Evolutionary conservation across 2,329 filamentous ascomycete species (phyloP).

Genomic region (Alternaria angustiovoidea): DNA sequence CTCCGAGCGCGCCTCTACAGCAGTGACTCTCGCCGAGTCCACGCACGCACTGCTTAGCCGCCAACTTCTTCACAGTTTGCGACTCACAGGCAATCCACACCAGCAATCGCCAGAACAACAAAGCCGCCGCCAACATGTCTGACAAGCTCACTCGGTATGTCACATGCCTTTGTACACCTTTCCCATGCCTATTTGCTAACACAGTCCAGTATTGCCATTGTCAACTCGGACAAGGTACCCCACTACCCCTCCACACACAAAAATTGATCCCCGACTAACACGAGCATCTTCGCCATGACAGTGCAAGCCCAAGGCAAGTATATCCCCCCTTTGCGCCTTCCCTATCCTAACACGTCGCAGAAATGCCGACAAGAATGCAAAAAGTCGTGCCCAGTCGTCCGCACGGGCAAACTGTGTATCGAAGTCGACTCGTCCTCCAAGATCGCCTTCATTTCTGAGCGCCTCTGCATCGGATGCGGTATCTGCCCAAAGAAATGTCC

Average conservation of each 20-base stretch:
- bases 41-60: slow-evolving; percentile 22
- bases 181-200: slow-evolving; percentile 22
- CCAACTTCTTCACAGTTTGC: slow-evolving; percentile 30
- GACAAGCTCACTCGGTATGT: slow-evolving; percentile 93
- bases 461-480: slow-evolving; percentile 96
- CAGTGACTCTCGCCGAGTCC: slow-evolving; percentile 14
- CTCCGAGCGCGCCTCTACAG: slow-evolving; percentile 6
- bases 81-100: slow-evolving; percentile 1
- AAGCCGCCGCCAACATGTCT: slow-evolving; percentile 67
- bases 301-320: slow-evolving; percentile 84
- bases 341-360: slow-evolving; percentile 56
- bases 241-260: slow-evolving; percentile 53
- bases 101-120: slow-evolving; percentile 15
- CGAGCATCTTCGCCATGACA: slow-evolving; percentile 59
- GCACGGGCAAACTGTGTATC: slow-evolving; percentile 96
- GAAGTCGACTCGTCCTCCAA: slow-evolving; percentile 89
- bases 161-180: neutral
- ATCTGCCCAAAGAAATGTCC: slow-evolving; percentile 99
- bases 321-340: slow-evolving; percentile 22
- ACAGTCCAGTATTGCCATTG: slow-evolving; percentile 82
- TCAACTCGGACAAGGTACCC: slow-evolving; percentile 94
- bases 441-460: slow-evolving; percentile 97
- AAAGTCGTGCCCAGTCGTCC: slow-evolving; percentile 96
- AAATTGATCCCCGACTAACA: slow-evolving; percentile 44
- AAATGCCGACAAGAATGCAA: slow-evolving; percentile 99